These are phyloP conservation scores for Filobasidium floriforme DNA, from an alignment of 768 basidiomycete genomes.

Conservation along the genomic window DNA sequence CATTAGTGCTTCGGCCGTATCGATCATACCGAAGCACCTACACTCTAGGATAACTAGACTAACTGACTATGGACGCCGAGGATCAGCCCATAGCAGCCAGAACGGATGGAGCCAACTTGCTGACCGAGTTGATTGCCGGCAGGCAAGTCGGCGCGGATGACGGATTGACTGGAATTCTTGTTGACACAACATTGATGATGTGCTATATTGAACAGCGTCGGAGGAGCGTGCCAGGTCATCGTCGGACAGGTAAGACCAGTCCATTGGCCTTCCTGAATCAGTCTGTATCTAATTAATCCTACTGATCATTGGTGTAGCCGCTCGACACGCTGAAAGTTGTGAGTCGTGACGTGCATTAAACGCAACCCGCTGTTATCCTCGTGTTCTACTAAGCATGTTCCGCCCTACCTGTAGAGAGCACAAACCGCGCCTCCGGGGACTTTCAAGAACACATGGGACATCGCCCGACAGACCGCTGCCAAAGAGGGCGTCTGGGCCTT, in stretches of 20 bases:
- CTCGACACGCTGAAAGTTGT: conserved; percentile 44
- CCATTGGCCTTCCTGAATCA: too few species aligned
- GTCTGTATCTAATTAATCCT: not conserved
- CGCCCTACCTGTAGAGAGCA: conserved; percentile 29
- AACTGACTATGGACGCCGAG: not conserved
- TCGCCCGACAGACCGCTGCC: conserved; percentile 67
- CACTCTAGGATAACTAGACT: not conserved
- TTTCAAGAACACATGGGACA: conserved; percentile 87
- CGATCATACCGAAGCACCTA: too few species aligned
- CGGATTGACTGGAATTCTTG: too few species aligned
- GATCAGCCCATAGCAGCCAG: not conserved
- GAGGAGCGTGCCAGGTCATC: conserved; percentile 86
- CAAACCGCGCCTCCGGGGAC: conserved; percentile 47
- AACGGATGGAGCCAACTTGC: not conserved
- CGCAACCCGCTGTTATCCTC: not conserved
- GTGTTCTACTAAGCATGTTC: not conserved
- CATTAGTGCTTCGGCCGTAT: too few species aligned
- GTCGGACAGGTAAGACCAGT: conserved; percentile 78
- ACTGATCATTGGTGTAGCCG: conserved; percentile 25
- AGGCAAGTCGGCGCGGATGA: not conserved
- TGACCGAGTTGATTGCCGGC: not conserved
- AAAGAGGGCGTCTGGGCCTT: conserved; percentile 87
- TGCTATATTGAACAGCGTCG: conserved; percentile 46
- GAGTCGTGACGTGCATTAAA: conserved; percentile 5
- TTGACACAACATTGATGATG: not conserved